Percentiles rank a stretch among this genome's conserved stretches.
phyloP scores from a whole-genome alignment of 352 stramenopile species.

The Sclerospora graminicola region DNA sequence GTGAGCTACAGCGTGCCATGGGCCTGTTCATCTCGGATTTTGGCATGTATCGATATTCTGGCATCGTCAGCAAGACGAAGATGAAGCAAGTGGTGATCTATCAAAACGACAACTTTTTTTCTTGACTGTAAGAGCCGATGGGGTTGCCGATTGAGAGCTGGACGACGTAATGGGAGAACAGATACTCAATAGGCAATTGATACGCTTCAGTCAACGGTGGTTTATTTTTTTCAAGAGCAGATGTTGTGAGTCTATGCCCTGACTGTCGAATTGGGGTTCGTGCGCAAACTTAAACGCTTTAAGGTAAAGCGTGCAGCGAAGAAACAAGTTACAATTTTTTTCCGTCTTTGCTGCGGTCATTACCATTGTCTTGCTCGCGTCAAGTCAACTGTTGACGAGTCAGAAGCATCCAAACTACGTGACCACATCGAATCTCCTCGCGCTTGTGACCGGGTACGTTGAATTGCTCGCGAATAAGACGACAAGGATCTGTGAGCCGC shows the following conservation, averaged over 20 bases:
- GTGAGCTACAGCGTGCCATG: constrained; percentile 47
- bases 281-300: too few relatives aligned
- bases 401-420: too few relatives aligned
- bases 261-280: too few relatives aligned
- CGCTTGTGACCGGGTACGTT: too few relatives aligned
- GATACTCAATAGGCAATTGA: constrained; percentile 47
- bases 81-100: neutral
- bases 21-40: constrained; percentile 57
- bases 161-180: constrained; percentile 37
- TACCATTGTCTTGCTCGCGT: too few relatives aligned
- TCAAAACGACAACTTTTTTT: constrained; percentile 23
- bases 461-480: too few relatives aligned
- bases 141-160: constrained; percentile 66
- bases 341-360: too few relatives aligned
- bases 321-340: too few relatives aligned
- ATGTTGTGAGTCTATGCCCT: constrained; percentile 59
- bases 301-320: too few relatives aligned
- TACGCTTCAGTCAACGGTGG: constrained; percentile 59
- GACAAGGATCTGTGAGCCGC: too few relatives aligned
- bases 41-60: constrained; percentile 39
- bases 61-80: constrained; percentile 23
- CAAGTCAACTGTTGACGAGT: too few relatives aligned
- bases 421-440: too few relatives aligned
- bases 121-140: constrained; percentile 33
- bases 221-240: constrained; percentile 63